Evolutionary conservation across 2,329 filamentous ascomycete species (phyloP), one percentile per base, ranked within the genome.

Genomic region (Aspergillus sp.): DNA sequence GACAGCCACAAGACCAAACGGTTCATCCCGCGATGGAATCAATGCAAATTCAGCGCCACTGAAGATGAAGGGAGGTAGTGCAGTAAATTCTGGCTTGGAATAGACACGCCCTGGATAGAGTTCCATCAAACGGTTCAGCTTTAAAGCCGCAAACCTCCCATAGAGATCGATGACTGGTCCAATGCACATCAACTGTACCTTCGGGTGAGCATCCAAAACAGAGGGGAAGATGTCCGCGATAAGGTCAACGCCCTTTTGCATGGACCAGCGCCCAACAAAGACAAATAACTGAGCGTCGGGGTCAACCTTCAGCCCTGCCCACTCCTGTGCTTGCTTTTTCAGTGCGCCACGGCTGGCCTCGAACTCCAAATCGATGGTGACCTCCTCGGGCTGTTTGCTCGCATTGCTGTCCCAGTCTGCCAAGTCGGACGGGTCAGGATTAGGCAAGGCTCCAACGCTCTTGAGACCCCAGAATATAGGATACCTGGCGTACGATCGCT

Each of bases 391-490:
- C 68, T 81, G 82, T 65, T 82, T 79, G 84, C 84, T 87, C 55
- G 83, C 83, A 6, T 81, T 85, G 15, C 84, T 85, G 23, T 55
- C 39, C 53, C 53, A 55, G 25, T 55, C 53, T 5, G 53, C 53
- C 8, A 55, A 23, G 71, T 88, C 86, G 1, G 84, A 84, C 3
- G 86, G 86, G 70, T 89, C 86, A 0, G 87, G 86, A 66, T 89
- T 88, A 1, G 86, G 87, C 21, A 89, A 75, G 53, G 84, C 81
- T n/a, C 85, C 85, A 56, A 89, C 83, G 70, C 82, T 83, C 65
- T 83, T 82, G 58, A 88, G 72, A 57, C 85, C 84, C 87, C 87
- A 89, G 75, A 89, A 88, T 59, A 89, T 89, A 2, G 87, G 87
- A 69, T 89, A 89, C 53, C 87, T 79, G 48, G 85, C 85, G 69